Evolutionary conservation across 2,329 filamentous ascomycete genomes (phyloP).

Genomic region (Colletotrichum chrysophilum): DNA sequence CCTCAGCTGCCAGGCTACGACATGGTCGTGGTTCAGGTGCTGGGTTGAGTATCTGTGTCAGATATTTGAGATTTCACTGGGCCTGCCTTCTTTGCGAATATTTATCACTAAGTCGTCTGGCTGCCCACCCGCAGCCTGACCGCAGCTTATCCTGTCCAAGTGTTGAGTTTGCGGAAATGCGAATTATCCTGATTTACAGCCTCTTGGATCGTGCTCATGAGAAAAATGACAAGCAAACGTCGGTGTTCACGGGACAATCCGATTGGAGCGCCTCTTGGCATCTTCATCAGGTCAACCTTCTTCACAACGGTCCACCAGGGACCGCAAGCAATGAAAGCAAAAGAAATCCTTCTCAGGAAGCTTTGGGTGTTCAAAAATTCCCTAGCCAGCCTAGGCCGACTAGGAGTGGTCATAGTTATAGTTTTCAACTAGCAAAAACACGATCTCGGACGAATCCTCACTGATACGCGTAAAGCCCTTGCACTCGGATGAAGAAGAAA

Average conservation of each 20-base stretch:
- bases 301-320: constrained; percentile 47
- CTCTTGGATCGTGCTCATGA: background rate
- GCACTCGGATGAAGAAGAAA: constrained; percentile 65
- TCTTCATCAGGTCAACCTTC: constrained; percentile 45
- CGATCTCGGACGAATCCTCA: constrained; percentile 88
- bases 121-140: background rate
- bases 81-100: background rate
- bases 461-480: constrained; percentile 82
- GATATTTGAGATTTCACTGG: background rate
- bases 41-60: background rate
- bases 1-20: background rate
- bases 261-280: background rate
- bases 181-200: background rate
- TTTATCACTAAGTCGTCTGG: background rate
- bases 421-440: constrained; percentile 93
- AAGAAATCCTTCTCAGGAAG: constrained; percentile 29
- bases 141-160: background rate
- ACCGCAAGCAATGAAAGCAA: constrained; percentile 56
- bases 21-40: background rate
- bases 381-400: constrained; percentile 71
- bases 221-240: background rate
- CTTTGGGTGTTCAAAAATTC: constrained; percentile 74
- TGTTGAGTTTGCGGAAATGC: background rate
- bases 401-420: constrained; percentile 77
- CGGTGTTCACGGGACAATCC: background rate